Percentiles rank a stretch among this genome's conserved stretches.
Conservation (phyloP, 148 eudicot genomes). For the Drosera capensis region DNA sequence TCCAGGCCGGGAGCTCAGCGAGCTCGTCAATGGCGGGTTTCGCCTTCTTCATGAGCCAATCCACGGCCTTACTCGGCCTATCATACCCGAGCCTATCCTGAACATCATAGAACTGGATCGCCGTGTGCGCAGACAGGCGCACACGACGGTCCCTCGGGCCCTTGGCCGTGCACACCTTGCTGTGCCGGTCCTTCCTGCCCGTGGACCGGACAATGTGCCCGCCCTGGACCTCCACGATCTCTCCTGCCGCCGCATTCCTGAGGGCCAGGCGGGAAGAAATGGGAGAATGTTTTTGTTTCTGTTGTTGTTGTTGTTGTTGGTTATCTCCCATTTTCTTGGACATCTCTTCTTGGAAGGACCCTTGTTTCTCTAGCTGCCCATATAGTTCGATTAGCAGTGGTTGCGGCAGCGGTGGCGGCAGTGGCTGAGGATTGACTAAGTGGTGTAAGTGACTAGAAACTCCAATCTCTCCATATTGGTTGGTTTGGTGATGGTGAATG, state of each 20-base stretch:
- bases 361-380: slow-evolving; percentile 9
- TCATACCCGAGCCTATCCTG: slow-evolving; percentile 83
- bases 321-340: slow-evolving; percentile 20
- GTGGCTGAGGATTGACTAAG: slow-evolving; percentile 7
- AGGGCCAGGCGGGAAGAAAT: slow-evolving; percentile 26
- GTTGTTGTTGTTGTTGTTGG: slow-evolving; percentile 9
- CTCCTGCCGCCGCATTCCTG: slow-evolving; percentile 37
- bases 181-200: slow-evolving; percentile 76
- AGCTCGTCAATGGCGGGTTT: slow-evolving; percentile 75
- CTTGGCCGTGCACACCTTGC: slow-evolving; percentile 85
- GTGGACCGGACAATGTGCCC: slow-evolving; percentile 90
- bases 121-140: slow-evolving; percentile 71
- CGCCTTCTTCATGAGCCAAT: slow-evolving; percentile 84
- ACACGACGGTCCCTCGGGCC: slow-evolving; percentile 88
- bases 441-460: too few relatives aligned
- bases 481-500: too few relatives aligned
- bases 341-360: background rate
- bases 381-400: slow-evolving; percentile 4
- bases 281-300: background rate
- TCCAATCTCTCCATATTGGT: too few relatives aligned
- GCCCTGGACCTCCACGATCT: slow-evolving; percentile 81
- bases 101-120: slow-evolving; percentile 83
- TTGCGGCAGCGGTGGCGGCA: background rate
- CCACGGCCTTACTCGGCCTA: slow-evolving; percentile 85
- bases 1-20: slow-evolving; percentile 69